Evolutionary conservation across 164 flowering plant genomes (phyloP).

Genomic region (Vitis cinerea): DNA sequence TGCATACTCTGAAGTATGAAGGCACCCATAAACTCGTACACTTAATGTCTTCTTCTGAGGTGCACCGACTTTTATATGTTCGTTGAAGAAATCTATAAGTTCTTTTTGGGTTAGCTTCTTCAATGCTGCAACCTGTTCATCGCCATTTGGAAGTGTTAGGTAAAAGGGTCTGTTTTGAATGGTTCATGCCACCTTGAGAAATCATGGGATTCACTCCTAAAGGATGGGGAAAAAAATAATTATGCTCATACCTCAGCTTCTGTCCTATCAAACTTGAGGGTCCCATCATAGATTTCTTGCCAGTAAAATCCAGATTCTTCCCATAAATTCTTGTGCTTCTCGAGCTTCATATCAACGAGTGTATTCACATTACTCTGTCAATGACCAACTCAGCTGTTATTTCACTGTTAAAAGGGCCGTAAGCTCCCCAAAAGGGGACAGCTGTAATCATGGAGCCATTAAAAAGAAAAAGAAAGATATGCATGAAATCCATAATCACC

Average conservation of each 20-base stretch:
- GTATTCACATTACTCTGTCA: constrained; percentile 80
- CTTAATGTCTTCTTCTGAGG: constrained; percentile 59
- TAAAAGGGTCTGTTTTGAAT: too few species aligned
- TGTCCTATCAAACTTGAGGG: constrained; percentile 81
- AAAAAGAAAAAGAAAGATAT: too few species aligned
- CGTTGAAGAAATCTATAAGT: constrained; percentile 71
- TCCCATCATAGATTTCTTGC: constrained; percentile 79
- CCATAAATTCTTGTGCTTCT: constrained; percentile 83
- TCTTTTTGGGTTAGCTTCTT: constrained; percentile 63
- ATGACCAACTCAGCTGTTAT: constrained; percentile 6
- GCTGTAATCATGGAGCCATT: too few species aligned
- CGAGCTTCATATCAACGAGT: constrained; percentile 91
- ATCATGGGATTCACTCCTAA: too few species aligned
- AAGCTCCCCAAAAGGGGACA: too few species aligned
- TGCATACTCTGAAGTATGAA: constrained; percentile 53
- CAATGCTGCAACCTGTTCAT: constrained; percentile 67
- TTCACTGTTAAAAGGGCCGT: background rate
- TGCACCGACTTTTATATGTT: constrained; percentile 73
- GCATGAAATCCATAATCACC: too few species aligned
- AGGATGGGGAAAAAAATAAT: too few species aligned
- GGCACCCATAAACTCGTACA: constrained; percentile 64
- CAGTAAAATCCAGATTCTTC: constrained; percentile 85
- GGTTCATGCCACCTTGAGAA: background rate
- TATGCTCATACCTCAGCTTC: constrained; percentile 71
- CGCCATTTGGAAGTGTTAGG: too few species aligned